Base-by-base conservation (phyloP, 768 basidiomycete species). In the Porphyrellus cyaneotinctus region DNA sequence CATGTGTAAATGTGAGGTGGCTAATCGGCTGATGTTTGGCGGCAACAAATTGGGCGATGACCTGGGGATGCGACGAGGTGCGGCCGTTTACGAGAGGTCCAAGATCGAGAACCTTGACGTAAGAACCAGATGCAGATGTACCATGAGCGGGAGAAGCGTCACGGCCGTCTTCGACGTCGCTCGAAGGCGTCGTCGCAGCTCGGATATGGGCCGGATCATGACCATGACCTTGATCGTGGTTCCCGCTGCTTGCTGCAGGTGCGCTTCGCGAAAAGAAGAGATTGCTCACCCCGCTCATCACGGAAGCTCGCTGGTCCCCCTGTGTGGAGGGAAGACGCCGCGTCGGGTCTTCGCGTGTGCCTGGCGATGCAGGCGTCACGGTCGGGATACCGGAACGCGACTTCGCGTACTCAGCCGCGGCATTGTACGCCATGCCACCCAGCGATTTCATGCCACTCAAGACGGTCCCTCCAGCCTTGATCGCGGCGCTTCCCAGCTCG, bases 81-180 rank as follows among this genome's bases (percentile, higher is more conserved):
- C 15, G 51, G 10, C 37, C 26, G 17, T 54, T 31, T 23, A 71
- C 22, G 20, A 79, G 66, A 0, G 77, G 66, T 22, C 57, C 64
- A 6, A 88, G 63, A 64, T 88, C 86, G 17, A 88, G 54, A 0
- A 88, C 73, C 0, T 77, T 78, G 43, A 88, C 73, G 62, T 75
- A 76, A 64, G 74, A 71, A 1, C 78, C 77, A 12, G 62, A 56
- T 48, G 70, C 61, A 20, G 57, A 43, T 13, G n/a, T 3, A 52
- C 55, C 31, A 44, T 48, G 24, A 53, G 24, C 6, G 35, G 39
- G 38, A 47, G 52, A 53, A 32, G 43, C 10, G 7, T 59, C 53
- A 26, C 43, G 53, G 7, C 42, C 35, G 30, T 50, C 57, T 51
- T 60, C 60, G 22, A 38, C 38, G 18, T 61, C 55, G 42, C 52